phyloP scores from a whole-genome alignment of 2,329 filamentous ascomycete species.

The Diaporthe amygdali region DNA sequence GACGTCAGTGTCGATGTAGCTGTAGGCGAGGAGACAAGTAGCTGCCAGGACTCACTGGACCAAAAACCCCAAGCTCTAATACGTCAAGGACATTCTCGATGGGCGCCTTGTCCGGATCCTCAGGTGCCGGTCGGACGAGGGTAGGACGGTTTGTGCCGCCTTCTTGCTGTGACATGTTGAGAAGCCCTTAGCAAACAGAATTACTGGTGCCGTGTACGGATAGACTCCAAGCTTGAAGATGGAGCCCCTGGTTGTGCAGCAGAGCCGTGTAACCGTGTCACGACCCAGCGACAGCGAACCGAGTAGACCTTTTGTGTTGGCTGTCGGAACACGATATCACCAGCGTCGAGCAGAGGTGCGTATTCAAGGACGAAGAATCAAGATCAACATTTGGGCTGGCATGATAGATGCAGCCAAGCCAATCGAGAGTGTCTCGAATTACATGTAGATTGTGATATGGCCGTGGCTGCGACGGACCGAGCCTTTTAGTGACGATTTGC shows the following conservation, averaged over 20 bases:
- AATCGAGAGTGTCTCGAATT: background rate
- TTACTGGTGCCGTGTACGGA: background rate
- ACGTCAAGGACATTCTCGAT: slow-evolving; percentile 93
- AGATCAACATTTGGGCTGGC: background rate
- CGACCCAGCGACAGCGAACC: background rate
- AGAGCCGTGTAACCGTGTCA: background rate
- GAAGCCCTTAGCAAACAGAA: background rate
- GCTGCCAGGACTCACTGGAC: slow-evolving; percentile 61
- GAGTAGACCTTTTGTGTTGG: background rate
- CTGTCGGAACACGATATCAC: background rate
- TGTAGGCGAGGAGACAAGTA: background rate
- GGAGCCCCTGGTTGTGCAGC: background rate
- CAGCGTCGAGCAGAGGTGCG: background rate
- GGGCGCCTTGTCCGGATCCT: slow-evolving; percentile 73
- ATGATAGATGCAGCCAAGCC: background rate
- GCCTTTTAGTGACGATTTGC: slow-evolving; percentile 8
- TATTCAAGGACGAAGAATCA: background rate
- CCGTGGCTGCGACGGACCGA: background rate
- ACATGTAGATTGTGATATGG: background rate
- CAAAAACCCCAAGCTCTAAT: slow-evolving; percentile 77
- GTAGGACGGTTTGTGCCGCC: slow-evolving; percentile 46
- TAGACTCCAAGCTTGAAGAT: background rate
- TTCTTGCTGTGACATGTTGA: slow-evolving; percentile 17
- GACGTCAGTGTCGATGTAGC: background rate
- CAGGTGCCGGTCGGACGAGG: slow-evolving; percentile 76